Evolutionary conservation across 176 grass and related monocot genomes (phyloP).

Genomic region (Ananas comosus): DNA sequence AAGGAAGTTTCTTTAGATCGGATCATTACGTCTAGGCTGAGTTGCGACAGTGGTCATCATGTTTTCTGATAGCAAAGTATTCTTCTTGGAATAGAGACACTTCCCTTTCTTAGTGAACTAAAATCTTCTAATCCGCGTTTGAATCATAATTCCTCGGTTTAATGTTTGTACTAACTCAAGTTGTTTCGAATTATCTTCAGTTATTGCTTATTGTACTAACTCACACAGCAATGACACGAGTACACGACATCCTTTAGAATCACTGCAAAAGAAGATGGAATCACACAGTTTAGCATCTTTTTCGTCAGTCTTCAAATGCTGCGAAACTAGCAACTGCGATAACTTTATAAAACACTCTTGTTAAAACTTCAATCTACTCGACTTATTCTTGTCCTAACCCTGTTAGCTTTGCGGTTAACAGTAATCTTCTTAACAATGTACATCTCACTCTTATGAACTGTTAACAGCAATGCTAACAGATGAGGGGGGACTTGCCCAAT

Average conservation of each 20-base stretch:
- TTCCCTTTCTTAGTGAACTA: no score
- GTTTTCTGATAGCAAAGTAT: no score
- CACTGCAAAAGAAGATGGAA: neutral
- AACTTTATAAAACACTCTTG: neutral
- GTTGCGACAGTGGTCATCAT: no score
- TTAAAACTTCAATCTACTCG: neutral
- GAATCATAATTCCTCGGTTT: neutral
- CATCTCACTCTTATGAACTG: constrained; percentile 12
- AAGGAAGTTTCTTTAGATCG: no score
- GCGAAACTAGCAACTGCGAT: no score
- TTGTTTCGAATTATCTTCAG: neutral
- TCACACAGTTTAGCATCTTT: neutral
- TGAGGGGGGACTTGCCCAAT: constrained; percentile 5
- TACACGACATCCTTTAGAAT: neutral
- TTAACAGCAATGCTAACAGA: constrained; percentile 61
- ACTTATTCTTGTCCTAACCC: constrained; percentile 10
- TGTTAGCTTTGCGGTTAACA: constrained; percentile 60
- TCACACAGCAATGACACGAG: neutral
- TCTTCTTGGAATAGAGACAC: no score
- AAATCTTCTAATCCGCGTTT: neutral
- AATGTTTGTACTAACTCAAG: neutral
- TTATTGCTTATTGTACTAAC: neutral
- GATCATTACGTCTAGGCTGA: no score
- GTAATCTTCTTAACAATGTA: neutral
- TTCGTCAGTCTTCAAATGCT: neutral